Base-by-base conservation (phyloP, 169 alveolate species). In the Sarcocystis neurona region DNA sequence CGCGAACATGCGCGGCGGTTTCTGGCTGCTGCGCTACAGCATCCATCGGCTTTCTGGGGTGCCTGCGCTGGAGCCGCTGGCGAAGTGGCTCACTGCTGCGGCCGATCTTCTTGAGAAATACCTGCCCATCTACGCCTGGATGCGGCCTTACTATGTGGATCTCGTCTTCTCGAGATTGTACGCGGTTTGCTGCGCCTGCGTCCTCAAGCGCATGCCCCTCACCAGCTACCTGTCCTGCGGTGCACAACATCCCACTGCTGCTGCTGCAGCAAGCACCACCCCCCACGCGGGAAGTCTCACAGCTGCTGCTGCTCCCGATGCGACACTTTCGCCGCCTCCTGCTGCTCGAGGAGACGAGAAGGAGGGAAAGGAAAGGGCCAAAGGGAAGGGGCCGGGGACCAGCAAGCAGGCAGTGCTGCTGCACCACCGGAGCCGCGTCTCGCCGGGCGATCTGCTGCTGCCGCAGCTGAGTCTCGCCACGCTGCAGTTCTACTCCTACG, bases 1-100 rank as follows among this genome's bases (percentile, higher is more conserved):
- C 74, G 89, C 90, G 68, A 96, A 96, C 86, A 48, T 97, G 0
- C 87, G 96, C 82, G 87, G 91, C 37, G 99, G 99, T 46, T 92
- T 95, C 82, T 97, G 99, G 98, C 88, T 95, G 44, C 75, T 96
- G 50, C 96, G 96, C 66, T 97, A 96, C 91, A 74, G 93, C 56
- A 87, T 88, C n/a, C 92, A 91, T 5, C 93, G 98, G 84, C 44
- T 92, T 5, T 6, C 88, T 1, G 44, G 32, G 1, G 56, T n/a
- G 5, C 58, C 46, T n/a, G 34, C 41, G 43, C 58, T 77, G 50
- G 39, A 48, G 84, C 88, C 87, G 56, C 58, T 85, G 60, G 60
- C 68, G 85, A 50, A 50, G 50, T 68, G 82, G 87, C 87, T 77
- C 72, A 44, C 43, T 47, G 86, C 53, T 1, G 82, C 58, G 23